Base-by-base conservation (phyloP, 352 stramenopile species). In the Globisporangium lucens region DNA sequence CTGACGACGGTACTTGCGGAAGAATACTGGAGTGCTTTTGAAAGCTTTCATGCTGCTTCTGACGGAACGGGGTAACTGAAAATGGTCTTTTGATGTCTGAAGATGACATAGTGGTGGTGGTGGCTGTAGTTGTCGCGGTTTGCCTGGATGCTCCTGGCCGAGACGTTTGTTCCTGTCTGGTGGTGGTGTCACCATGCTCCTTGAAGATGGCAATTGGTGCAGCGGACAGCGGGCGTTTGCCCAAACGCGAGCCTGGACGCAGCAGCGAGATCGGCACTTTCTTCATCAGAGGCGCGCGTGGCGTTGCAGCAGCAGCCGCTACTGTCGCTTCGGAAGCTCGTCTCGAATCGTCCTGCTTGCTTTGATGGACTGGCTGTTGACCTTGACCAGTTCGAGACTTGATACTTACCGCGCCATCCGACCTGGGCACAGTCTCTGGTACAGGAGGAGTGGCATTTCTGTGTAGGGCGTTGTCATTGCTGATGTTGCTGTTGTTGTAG, bases 341-440 rank as follows among this genome's bases (percentile, higher is more conserved):
- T 33, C 64, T 56, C 17, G 57, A 36, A 56, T 71, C 52, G 15
- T 71, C 68, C 20, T 73, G 68, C 36, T 73, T 70, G 41, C 17
- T n/a, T 22, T 17, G 9, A 17, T 5, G 9, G 2, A 12, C 22
- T 29, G 4, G 3, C 12, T 62, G 24, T 56, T 80, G 61, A 22
- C 51, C 20, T 52, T 78, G 67, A 30, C 12, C 24, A 9, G 36
- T 3, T 30, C 12, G 9, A 12, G 22, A 17, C n/a, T 13, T 27
- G 35, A 12, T 12, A 13, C 5, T 9, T 4, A 10, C 2, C 15
- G n/a, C 10, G 55, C 0, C 0, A 27, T 8, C 43, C 8, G 61
- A 38, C 7, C 3, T 4, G 12, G 20, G 33, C 24, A 10, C 36
- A 13, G n/a, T 29, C 35, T 61, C 36, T 33, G 52, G 20, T n/a